phyloP scores from a whole-genome alignment of 2,329 filamentous ascomycete genomes.

The Tricladium varicosporioides region DNA sequence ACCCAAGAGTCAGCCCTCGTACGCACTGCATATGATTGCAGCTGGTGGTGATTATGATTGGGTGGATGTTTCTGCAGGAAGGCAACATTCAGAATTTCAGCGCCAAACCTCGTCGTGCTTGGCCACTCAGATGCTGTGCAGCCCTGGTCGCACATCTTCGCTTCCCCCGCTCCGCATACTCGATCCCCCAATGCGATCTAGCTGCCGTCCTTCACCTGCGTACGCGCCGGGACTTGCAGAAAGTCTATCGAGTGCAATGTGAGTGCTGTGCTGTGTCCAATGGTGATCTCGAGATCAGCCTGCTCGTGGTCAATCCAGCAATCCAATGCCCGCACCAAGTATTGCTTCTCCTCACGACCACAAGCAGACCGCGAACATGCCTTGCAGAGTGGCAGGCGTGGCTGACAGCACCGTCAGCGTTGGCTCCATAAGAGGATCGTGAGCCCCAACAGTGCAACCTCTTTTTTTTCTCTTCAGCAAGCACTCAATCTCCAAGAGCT shows the following conservation, averaged over 20 bases:
- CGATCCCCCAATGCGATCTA: constrained; percentile 13
- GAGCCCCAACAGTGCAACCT: constrained; percentile 21
- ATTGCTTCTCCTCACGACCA: constrained; percentile 10
- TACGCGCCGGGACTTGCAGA: constrained; percentile 22
- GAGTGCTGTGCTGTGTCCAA: too few relatives aligned
- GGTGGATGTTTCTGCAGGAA: constrained; percentile 7
- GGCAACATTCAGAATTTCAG: not conserved
- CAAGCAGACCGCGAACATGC: constrained; percentile 1
- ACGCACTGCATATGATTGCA: constrained; percentile 1
- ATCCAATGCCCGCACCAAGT: constrained; percentile 6
- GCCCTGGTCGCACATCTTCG: too few relatives aligned
- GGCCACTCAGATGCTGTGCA: not conserved
- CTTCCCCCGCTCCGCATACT: not conserved
- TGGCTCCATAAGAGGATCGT: constrained; percentile 30
- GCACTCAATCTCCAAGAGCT: constrained; percentile 54
- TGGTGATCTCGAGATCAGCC: too few relatives aligned
- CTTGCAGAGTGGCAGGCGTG: constrained; percentile 1
- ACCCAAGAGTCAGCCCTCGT: constrained; percentile 2
- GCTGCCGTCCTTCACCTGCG: constrained; percentile 14
- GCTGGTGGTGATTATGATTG: constrained; percentile 3
- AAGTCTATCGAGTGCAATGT: constrained; percentile 9
- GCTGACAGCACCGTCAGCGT: constrained; percentile 10
- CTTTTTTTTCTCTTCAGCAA: constrained; percentile 58
- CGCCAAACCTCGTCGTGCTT: too few relatives aligned
- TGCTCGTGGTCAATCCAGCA: not conserved